These are phyloP conservation scores for Penicillium sp. DNA, from an alignment of 2,329 filamentous ascomycete genomes.

Conservation along the genomic window DNA sequence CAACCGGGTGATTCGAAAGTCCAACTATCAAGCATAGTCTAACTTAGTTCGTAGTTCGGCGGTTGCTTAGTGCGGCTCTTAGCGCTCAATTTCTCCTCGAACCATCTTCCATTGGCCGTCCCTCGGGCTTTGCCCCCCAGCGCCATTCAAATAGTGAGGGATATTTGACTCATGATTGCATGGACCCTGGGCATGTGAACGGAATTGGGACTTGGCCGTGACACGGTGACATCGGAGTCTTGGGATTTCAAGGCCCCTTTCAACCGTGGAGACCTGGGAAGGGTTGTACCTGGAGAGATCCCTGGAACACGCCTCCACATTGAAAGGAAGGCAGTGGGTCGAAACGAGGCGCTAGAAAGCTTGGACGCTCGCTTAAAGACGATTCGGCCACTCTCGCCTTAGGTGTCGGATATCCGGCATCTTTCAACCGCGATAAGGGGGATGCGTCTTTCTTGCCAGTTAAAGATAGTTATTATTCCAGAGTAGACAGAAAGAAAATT, in stretches of 20 bases:
- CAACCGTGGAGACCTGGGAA: background rate
- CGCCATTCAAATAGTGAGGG: background rate
- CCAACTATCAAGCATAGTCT: background rate
- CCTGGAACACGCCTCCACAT: background rate
- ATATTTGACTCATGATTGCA: background rate
- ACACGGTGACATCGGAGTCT: background rate
- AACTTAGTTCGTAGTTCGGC: background rate
- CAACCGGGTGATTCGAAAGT: background rate
- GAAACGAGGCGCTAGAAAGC: background rate
- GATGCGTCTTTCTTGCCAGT: too few species aligned
- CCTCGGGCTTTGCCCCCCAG: background rate
- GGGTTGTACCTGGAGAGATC: background rate
- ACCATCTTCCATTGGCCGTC: background rate
- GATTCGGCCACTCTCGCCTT: background rate
- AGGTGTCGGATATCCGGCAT: background rate
- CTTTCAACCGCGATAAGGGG: too few species aligned
- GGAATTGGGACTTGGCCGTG: background rate
- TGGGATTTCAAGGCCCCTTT: background rate
- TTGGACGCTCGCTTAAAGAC: background rate
- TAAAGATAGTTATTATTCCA: too few species aligned
- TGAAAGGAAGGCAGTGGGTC: background rate
- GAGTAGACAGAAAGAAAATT: too few species aligned
- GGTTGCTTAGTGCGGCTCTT: background rate
- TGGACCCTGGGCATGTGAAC: background rate
- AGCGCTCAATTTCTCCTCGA: background rate